Evolutionary conservation across 768 basidiomycete species (phyloP), one percentile per base, ranked within the genome.

Genomic region (Russula compacta): DNA sequence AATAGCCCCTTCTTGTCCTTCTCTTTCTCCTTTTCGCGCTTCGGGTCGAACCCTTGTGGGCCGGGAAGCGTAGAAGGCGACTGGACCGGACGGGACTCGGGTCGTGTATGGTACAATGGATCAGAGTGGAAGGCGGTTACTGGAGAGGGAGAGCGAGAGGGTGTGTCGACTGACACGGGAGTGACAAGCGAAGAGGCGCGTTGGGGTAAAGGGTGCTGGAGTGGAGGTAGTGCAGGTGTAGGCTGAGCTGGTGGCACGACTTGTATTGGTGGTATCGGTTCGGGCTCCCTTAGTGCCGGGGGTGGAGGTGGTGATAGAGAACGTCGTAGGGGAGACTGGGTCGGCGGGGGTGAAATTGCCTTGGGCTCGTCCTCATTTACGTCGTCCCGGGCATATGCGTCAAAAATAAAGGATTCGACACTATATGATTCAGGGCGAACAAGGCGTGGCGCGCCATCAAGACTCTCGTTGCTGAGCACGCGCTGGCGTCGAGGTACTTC

Each of bases 401-500:
- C 93, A 69, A 87, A 92, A 63, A 95, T 94, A 40, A 80, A 81
- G 4, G 83, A 73, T 65, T 94, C 92, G 62, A 92, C 90, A 60
- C 84, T 87, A 67, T 85, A 92, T 1, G 88, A 87, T 47, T 90
- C 84, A 1, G 88, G 87, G 53, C 86, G 71, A 42, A 50, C 51
- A 44, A 54, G 56, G 32, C 32, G 52, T 2, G 42, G 56, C 7
- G 56, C 52, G 53, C 65, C 68, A 49, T 65, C 72, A 15, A 77
- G 73, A 39, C 82, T 81, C 46, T 81, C 79, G 15, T 82, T 81
- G 21, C 73, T 75, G 51, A 77, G 74, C 14, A 76, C 72, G 76
- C 66, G 69, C 62, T 77, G 67, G 44, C 75, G 77, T 24, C 61
- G 72, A 38, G 69, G 66, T 14, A 71, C 69, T 39, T 80, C 73